Base-by-base conservation (phyloP, 495 filamentous ascomycete species). In the Poronia punctata region DNA sequence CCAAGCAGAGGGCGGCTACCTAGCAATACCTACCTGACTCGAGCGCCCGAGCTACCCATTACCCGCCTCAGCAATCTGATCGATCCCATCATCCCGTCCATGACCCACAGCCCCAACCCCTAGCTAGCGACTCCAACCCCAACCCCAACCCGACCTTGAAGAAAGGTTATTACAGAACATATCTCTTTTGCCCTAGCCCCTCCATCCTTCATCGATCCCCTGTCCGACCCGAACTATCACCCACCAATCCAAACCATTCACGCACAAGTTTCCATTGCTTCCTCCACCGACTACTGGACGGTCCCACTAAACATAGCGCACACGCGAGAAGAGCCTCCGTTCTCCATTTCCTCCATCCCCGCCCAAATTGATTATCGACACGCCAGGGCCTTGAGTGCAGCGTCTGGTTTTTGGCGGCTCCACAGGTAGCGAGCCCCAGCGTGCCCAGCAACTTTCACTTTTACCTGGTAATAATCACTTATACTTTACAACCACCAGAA, bases 151-250 rank as follows among this genome's bases (percentile, higher is more conserved):
- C n/a, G n/a, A n/a, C n/a, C n/a, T n/a, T n/a, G n/a, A n/a, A n/a
- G n/a, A n/a, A n/a, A n/a, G n/a, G n/a, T n/a, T n/a, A 45, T 38
- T 53, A 16, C 45, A 49, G 46, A 33, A 39, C 42, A 52, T 17
- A 22, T 45, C 38, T 48, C 46, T 43, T 46, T 51, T 25, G 41
- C 38, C 12, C 22, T 30, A n/a, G 27, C 46, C 24, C 39, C 21
- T 38, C 35, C 43, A 35, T 30, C 26, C 39, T 10, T 18, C 22
- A 11, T 37, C 16, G 25, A 21, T 12, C 27, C 26, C 19, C 24
- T 26, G 26, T 40, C n/a, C n/a, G n/a, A n/a, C 38, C 4, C 20
- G 20, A 12, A 5, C 20, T 7, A 2, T 15, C 18, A 19, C 22
- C 37, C 25, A 39, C 37, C 37, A 29, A 38, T 27, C 35, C 35